A percentile compares a stretch with the other conserved stretches of the same genome.
Evolutionary conservation across 768 basidiomycete genomes (phyloP).

Genomic region (Trametes gibbosa): DNA sequence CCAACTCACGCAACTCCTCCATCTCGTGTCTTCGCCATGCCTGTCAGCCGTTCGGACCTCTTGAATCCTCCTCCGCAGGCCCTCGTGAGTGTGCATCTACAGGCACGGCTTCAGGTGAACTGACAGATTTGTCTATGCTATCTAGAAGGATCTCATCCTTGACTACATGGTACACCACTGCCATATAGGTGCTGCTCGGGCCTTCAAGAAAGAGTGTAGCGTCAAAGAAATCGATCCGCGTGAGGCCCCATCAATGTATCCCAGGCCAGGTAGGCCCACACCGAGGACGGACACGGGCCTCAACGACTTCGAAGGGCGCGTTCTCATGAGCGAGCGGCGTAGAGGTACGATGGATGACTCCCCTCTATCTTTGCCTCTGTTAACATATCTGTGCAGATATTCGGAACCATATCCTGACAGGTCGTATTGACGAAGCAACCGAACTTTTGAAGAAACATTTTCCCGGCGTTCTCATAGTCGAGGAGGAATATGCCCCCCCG

Average conservation of each 20-base stretch:
- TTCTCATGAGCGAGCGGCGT: conserved; percentile 41
- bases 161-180: conserved; percentile 77
- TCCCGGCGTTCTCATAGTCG: conserved; percentile 58
- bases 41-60: conserved; percentile 1
- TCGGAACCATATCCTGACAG: conserved; percentile 64
- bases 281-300: too few species aligned
- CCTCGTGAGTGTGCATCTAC: conserved; percentile 2
- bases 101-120: neutral
- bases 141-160: conserved; percentile 65
- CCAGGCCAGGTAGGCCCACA: too few species aligned
- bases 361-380: neutral
- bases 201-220: conserved; percentile 62
- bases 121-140: neutral
- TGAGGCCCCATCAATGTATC: conserved; percentile 40
- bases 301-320: conserved; percentile 39
- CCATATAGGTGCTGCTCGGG: conserved; percentile 67
- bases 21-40: conserved; percentile 1
- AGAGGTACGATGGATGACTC: conserved; percentile 43
- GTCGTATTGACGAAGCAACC: conserved; percentile 71
- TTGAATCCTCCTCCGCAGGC: conserved; percentile 17
- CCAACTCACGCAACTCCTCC: neutral
- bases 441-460: conserved; percentile 68
- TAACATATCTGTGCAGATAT: conserved; percentile 50
- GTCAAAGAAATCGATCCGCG: conserved; percentile 60
- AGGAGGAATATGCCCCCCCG: conserved; percentile 2